Percentiles rank a stretch among this genome's conserved stretches.
Conservation (phyloP, 805 yeast species). For the Ogataea neopini region DNA sequence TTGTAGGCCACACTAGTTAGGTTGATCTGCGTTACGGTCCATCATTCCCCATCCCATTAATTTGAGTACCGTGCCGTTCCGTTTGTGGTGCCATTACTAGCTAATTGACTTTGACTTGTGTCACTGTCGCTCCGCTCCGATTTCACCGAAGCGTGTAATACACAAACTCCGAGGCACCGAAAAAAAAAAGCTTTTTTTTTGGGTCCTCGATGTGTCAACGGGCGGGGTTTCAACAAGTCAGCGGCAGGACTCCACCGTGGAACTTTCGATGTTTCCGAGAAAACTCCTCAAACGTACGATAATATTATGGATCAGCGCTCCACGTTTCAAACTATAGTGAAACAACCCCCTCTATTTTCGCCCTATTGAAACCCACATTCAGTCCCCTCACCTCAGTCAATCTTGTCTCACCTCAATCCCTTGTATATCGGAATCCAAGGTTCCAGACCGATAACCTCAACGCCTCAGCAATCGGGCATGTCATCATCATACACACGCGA, state of each 20-base stretch:
- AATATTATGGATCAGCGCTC: neutral
- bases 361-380: too few species aligned
- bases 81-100: neutral
- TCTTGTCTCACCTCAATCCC: neutral
- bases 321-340: neutral
- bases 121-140: constrained; percentile 1
- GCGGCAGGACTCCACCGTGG: neutral
- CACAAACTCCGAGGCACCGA: neutral
- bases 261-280: neutral
- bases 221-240: constrained; percentile 1
- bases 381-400: neutral
- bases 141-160: constrained; percentile 2
- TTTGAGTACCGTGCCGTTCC: too few species aligned
- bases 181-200: neutral
- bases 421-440: neutral
- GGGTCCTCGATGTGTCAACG: constrained; percentile 1
- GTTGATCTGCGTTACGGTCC: too few species aligned
- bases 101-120: neutral
- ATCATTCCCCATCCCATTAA: too few species aligned
- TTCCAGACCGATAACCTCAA: neutral
- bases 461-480: too few species aligned
- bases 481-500: too few species aligned
- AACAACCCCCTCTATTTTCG: neutral
- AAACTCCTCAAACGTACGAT: neutral
- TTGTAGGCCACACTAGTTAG: too few species aligned